Percentiles rank a stretch among this genome's conserved stretches.
Evolutionary conservation across 345 rosid species (phyloP).

Genomic region (Camelina sativa): DNA sequence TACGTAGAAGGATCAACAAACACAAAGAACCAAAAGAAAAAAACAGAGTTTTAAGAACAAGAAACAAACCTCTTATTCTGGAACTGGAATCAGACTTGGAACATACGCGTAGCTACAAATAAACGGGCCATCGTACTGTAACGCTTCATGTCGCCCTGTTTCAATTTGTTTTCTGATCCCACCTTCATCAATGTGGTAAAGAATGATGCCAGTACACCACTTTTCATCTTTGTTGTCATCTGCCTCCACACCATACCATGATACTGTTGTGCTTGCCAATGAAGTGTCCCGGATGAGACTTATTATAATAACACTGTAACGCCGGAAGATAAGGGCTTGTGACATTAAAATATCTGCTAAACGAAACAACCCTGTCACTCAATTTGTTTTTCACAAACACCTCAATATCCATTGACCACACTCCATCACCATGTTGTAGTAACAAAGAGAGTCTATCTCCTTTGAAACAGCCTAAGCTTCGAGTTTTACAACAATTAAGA

Average conservation of each 20-base stretch:
- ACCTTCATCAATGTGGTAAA: background rate
- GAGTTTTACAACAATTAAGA: background rate
- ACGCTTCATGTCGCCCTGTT: background rate
- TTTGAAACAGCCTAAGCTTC: background rate
- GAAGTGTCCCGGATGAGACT: background rate
- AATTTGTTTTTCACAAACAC: background rate
- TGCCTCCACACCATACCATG: background rate
- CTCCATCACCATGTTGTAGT: background rate
- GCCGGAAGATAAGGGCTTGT: background rate
- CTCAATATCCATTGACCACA: background rate
- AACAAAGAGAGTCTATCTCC: background rate
- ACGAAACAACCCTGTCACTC: background rate
- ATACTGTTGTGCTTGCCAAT: background rate
- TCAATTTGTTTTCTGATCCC: background rate
- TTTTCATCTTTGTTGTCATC: background rate
- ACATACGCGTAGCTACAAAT: background rate
- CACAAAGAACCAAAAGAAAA: background rate
- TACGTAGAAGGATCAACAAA: background rate
- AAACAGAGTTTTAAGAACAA: background rate
- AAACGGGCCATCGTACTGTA: background rate
- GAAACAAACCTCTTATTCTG: background rate
- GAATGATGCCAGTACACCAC: background rate
- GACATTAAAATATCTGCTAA: background rate
- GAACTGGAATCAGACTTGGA: conserved; percentile 2
- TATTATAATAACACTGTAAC: background rate